Evolutionary conservation across 768 basidiomycete species (phyloP).

Genomic region (Coprinopsis strossmayeri): DNA sequence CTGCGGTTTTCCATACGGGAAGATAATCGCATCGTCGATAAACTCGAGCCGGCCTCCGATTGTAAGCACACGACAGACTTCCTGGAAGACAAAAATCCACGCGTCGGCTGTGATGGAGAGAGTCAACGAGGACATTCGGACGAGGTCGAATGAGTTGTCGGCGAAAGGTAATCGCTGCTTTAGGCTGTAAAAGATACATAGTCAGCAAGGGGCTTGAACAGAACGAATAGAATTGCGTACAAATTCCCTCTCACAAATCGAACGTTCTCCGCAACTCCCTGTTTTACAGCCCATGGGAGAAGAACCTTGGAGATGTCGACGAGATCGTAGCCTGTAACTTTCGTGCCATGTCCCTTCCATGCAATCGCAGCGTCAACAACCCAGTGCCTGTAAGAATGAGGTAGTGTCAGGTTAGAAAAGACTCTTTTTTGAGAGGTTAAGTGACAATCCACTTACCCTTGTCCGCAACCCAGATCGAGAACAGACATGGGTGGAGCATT

Average conservation of each 20-base stretch:
- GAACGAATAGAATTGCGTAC: slow-evolving; percentile 35
- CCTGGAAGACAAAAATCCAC: slow-evolving; percentile 55
- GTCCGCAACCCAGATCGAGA: slow-evolving; percentile 70
- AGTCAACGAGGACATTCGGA: slow-evolving; percentile 65
- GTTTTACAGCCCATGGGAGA: slow-evolving; percentile 26
- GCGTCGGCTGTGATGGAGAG: slow-evolving; percentile 49
- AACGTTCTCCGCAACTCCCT: slow-evolving; percentile 33
- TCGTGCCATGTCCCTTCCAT: slow-evolving; percentile 49
- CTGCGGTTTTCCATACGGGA: slow-evolving; percentile 39
- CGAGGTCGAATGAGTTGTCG: slow-evolving; percentile 56
- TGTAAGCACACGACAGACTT: slow-evolving; percentile 56
- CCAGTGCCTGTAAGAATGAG: slow-evolving; percentile 37
- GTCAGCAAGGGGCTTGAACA: not conserved
- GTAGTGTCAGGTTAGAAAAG: not conserved
- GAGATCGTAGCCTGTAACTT: slow-evolving; percentile 60
- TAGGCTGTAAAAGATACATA: slow-evolving; percentile 31
- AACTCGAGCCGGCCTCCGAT: slow-evolving; percentile 61
- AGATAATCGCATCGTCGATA: slow-evolving; percentile 62
- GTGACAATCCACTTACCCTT: slow-evolving; percentile 31
- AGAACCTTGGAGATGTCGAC: slow-evolving; percentile 33
- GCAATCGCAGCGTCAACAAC: slow-evolving; percentile 50
- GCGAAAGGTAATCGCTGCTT: slow-evolving; percentile 55
- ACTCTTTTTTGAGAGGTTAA: not conserved
- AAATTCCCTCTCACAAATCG: slow-evolving; percentile 58
- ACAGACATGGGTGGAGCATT: slow-evolving; percentile 42